phyloP scores from a whole-genome alignment of 345 rosid genomes.

The Dimocarpus longan region DNA sequence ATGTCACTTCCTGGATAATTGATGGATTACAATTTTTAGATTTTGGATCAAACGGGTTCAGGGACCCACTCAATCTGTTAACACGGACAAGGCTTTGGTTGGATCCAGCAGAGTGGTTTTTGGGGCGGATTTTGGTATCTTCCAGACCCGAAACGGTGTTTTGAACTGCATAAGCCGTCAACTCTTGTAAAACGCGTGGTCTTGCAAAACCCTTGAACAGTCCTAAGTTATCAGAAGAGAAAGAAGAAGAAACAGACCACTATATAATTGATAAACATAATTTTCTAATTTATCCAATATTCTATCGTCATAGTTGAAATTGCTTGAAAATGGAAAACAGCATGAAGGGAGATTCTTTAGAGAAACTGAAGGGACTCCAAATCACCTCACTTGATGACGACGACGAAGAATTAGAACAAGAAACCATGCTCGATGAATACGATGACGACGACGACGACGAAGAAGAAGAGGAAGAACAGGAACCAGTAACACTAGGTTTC shows the following conservation, averaged over 20 bases:
- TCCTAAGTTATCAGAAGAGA: not conserved
- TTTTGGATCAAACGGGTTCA: too few species aligned
- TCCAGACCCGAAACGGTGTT: not conserved
- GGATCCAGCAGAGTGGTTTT: too few species aligned
- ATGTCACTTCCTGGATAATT: too few species aligned
- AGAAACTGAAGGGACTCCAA: conserved; percentile 56
- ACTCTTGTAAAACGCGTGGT: not conserved
- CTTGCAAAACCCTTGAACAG: not conserved
- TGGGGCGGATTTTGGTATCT: too few species aligned
- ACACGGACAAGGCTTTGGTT: too few species aligned
- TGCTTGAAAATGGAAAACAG: conserved; percentile 31
- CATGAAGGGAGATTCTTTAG: conserved; percentile 45
- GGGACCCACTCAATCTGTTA: too few species aligned
- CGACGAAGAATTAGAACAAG: conserved; percentile 35
- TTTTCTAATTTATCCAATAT: not conserved
- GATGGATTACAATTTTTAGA: too few species aligned
- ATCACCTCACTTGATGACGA: conserved; percentile 59
- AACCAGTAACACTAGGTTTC: conserved; percentile 69
- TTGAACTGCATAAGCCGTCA: conserved; percentile 7
- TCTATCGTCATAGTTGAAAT: not conserved
- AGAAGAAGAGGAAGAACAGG: conserved; percentile 60
- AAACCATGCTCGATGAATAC: conserved; percentile 26
- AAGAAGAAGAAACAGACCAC: not conserved
- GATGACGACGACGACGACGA: conserved; percentile 48
- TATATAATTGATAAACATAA: not conserved